phyloP scores from a whole-genome alignment of 2,329 filamentous ascomycete species.

The Colletotrichum salicis region DNA sequence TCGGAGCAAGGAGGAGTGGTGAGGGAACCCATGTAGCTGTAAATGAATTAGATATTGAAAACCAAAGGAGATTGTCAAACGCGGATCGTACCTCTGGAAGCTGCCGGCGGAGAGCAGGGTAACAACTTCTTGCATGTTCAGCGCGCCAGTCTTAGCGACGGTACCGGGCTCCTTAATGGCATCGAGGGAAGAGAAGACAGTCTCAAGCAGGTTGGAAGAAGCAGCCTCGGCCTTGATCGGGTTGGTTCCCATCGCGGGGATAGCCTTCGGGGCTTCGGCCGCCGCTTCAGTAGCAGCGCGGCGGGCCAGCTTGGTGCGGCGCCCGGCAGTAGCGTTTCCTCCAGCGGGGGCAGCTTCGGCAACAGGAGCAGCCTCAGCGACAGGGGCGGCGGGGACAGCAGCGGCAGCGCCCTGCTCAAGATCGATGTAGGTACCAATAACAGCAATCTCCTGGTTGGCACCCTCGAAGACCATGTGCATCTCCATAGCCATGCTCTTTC shows the following conservation, averaged over 20 bases:
- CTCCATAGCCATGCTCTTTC: constrained; percentile 61
- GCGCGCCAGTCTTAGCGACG: constrained; percentile 50
- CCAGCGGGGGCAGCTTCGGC: constrained; percentile 5
- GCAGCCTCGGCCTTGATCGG: constrained; percentile 50
- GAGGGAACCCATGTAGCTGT: constrained; percentile 57
- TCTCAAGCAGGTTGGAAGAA: constrained; percentile 56
- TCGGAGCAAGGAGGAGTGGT: constrained; percentile 62
- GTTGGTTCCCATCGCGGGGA: constrained; percentile 53
- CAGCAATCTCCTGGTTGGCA: constrained; percentile 51
- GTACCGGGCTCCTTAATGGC: constrained; percentile 56
- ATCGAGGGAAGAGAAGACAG: constrained; percentile 54
- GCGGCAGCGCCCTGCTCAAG: constrained; percentile 43
- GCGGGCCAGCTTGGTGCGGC: constrained; percentile 30
- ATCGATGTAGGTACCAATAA: constrained; percentile 57
- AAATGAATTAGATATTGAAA: neutral
- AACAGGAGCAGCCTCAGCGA: constrained; percentile 12
- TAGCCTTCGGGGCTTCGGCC: constrained; percentile 33
- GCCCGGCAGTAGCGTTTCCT: constrained; percentile 22
- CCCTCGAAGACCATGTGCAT: constrained; percentile 70
- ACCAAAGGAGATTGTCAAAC: neutral
- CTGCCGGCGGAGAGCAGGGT: constrained; percentile 47
- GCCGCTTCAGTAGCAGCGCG: constrained; percentile 14
- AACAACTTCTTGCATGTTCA: constrained; percentile 57
- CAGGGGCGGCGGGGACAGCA: constrained; percentile 27
- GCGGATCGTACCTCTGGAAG: constrained; percentile 50